phyloP scores from a whole-genome alignment of 352 stramenopile genomes.

The Pythium pectinolyticum region DNA sequence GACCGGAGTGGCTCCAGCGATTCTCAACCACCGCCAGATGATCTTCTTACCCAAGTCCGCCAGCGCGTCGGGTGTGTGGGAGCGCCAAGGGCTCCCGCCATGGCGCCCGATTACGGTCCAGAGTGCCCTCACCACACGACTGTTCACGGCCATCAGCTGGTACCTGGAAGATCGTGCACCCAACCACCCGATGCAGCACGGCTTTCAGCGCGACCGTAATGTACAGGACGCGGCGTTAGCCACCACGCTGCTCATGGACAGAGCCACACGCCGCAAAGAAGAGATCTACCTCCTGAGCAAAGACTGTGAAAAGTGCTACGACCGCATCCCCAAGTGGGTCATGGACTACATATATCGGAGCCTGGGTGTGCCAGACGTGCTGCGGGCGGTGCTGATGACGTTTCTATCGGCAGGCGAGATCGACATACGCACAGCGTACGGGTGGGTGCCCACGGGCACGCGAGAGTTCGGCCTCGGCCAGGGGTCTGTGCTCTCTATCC shows the following conservation, averaged over 20 bases:
- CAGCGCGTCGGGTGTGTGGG: not conserved
- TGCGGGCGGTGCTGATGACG: not conserved
- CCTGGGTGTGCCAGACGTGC: not conserved
- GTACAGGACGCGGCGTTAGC: not conserved
- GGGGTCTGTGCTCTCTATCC: not conserved
- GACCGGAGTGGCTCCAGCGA: not conserved
- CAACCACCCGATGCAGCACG: not conserved
- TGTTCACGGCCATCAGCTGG: not conserved
- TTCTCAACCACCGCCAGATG: conserved; percentile 5
- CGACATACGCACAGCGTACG: not conserved
- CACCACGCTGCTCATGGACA: not conserved
- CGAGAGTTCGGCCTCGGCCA: conserved; percentile 1
- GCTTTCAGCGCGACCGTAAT: not conserved
- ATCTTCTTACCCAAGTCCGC: not conserved
- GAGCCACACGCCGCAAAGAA: not conserved
- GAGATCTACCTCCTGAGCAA: not conserved
- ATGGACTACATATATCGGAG: conserved; percentile 7
- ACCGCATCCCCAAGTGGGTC: conserved; percentile 4
- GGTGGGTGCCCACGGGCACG: not conserved
- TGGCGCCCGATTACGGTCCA: conserved; percentile 3
- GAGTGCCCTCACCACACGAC: not conserved
- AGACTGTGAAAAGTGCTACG: conserved; percentile 13
- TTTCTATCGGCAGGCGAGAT: not conserved
- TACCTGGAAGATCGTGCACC: not conserved
- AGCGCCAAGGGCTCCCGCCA: not conserved